A percentile compares a stretch with the other conserved stretches of the same genome.
phyloP scores from a whole-genome alignment of 2,329 filamentous ascomycete species.

The Endothia cerciana region DNA sequence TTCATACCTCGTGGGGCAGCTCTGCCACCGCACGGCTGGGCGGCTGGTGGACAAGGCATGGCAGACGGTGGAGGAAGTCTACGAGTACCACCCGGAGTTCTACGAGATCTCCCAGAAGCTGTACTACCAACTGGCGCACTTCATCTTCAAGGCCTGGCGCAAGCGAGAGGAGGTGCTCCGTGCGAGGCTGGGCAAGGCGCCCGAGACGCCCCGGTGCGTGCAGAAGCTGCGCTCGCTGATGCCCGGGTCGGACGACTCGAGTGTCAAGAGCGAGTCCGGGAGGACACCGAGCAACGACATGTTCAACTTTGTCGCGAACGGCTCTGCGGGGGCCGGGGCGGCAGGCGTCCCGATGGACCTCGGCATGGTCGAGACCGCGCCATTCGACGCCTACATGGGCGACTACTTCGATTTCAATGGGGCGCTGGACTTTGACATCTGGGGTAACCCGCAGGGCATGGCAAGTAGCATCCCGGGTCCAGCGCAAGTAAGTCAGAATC shows the following conservation, averaged over 20 bases:
- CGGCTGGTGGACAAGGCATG: slow-evolving; percentile 58
- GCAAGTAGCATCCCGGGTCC: neutral
- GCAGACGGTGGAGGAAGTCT: slow-evolving; percentile 51
- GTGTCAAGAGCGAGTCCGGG: slow-evolving; percentile 35
- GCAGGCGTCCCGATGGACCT: slow-evolving; percentile 15
- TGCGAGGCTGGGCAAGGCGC: slow-evolving; percentile 38
- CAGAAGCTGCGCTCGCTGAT: slow-evolving; percentile 48
- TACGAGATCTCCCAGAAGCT: slow-evolving; percentile 50
- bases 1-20: slow-evolving; percentile 57
- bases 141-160: slow-evolving; percentile 57
- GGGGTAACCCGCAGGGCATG: slow-evolving; percentile 35
- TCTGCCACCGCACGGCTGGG: slow-evolving; percentile 54
- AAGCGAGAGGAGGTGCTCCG: slow-evolving; percentile 49
- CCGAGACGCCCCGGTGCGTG: slow-evolving; percentile 52
- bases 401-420: slow-evolving; percentile 47
- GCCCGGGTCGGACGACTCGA: slow-evolving; percentile 41
- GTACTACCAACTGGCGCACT: slow-evolving; percentile 49
- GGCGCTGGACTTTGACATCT: slow-evolving; percentile 52
- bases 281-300: slow-evolving; percentile 27
- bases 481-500: slow-evolving; percentile 1
- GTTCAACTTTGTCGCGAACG: slow-evolving; percentile 1
- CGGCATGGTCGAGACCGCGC: slow-evolving; percentile 31
- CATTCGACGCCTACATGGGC: slow-evolving; percentile 49
- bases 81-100: slow-evolving; percentile 54
- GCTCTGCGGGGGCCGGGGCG: neutral